Base-by-base conservation (phyloP, 768 basidiomycete species). In the Hirschioporus abietinus region DNA sequence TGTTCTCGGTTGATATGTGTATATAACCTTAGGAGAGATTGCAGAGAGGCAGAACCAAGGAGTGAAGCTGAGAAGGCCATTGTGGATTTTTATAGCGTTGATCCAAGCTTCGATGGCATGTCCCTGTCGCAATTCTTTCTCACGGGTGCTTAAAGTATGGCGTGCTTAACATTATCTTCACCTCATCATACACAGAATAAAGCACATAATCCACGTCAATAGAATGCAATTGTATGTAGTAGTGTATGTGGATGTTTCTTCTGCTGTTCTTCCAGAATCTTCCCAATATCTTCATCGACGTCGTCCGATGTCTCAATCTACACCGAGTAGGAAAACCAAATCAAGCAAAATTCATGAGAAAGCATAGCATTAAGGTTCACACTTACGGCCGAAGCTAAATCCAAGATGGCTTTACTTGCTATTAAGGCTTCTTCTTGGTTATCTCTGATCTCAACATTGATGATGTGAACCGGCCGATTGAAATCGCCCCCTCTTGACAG, bases 391-490 rank as follows among this genome's bases (percentile, higher is more conserved):
- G 87, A 82, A 8, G 94, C 95, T 24, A 99, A 81, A 72, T 96
- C 96, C 30, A 99, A 81, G 75, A 99, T 95, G 1, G 96, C 95
- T 76, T 89, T 93, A 20, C 97, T 96, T 26, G 97, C 97, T 70
- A 98, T 94, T 61, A 91, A 81, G 0, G 97, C 97, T 77, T 99
- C 97, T 82, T 99, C 97, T 72, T 98, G 96, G 74, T 97, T 99
- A 78, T 99, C 97, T 80, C 93, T 97, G 78, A 99, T 99, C 74
- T 99, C 97, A 68, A 99, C 86, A 77, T 99, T 99, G 73, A 99
- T 93, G 58, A 99, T 77, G 76, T 99, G 97, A 20, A 99, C 95
- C 1, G 96, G 92, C 68, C 89, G 89, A 79, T 95, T 98, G 73
- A 88, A 89, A 66, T 99, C 96, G 4, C 97, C 93, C 30, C 95